Evolutionary conservation across 495 filamentous ascomycete species (phyloP).

Genomic region (Podospora pseudocomata): DNA sequence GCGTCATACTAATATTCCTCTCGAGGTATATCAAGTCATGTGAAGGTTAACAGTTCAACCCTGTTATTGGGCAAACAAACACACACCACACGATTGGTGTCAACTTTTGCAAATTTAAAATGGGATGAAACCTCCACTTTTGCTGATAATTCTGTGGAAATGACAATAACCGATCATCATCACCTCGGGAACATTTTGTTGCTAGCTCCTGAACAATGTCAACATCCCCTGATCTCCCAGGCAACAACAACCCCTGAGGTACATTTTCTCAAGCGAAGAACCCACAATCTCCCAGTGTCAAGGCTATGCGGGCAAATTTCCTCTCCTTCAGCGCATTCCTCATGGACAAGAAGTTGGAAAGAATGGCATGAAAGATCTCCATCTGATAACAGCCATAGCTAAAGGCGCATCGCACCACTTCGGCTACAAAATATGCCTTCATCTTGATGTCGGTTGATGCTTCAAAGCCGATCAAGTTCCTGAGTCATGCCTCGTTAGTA

Average conservation of each 20-base stretch:
- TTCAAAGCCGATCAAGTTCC: slow-evolving; percentile 16
- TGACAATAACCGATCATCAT: neutral
- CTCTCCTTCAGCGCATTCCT: neutral
- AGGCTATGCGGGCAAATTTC: neutral
- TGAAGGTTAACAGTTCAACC: no score
- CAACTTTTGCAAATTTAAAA: no score
- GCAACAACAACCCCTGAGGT: neutral
- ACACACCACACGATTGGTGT: no score
- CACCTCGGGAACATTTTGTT: neutral
- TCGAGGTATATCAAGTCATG: no score
- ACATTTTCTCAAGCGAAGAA: neutral
- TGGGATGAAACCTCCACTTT: no score
- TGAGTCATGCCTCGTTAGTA: neutral
- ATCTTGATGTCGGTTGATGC: slow-evolving; percentile 5
- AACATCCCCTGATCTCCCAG: neutral
- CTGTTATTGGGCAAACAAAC: no score
- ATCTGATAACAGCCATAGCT: slow-evolving; percentile 20
- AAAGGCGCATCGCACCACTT: slow-evolving; percentile 13
- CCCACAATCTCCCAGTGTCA: neutral
- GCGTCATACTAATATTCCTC: no score
- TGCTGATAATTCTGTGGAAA: neutral
- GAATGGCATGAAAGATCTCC: slow-evolving; percentile 6
- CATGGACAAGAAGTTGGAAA: neutral
- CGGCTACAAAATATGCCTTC: slow-evolving; percentile 16
- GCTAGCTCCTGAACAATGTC: neutral